Percentiles rank a stretch among this genome's conserved stretches.
Evolutionary conservation across 345 rosid species (phyloP).

Genomic region (Melastoma malabathricum): DNA sequence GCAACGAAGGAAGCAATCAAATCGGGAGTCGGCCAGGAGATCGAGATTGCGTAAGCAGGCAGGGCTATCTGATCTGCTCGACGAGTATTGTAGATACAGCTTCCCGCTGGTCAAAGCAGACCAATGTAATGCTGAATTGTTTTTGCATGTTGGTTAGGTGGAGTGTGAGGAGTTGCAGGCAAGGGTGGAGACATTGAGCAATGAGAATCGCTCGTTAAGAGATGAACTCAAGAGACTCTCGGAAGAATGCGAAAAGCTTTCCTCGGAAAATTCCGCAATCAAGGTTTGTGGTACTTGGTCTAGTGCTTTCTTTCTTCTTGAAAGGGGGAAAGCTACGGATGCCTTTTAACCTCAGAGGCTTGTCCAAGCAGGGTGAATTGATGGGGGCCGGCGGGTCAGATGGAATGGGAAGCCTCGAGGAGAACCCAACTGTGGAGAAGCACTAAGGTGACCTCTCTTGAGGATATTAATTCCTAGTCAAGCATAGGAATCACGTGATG

Average conservation of each 20-base stretch:
- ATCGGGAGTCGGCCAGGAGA: slow-evolving; percentile 93
- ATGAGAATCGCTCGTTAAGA: slow-evolving; percentile 51
- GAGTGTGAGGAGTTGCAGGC: slow-evolving; percentile 90
- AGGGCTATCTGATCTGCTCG: not conserved
- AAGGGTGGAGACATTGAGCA: slow-evolving; percentile 52
- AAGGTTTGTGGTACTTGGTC: slow-evolving; percentile 27
- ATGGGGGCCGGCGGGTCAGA: slow-evolving; percentile 57
- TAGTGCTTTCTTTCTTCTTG: not conserved
- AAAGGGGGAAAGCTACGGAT: not conserved
- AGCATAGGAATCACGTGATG: too few relatives aligned
- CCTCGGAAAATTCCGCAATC: slow-evolving; percentile 65
- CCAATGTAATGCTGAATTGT: not conserved
- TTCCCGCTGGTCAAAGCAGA: not conserved
- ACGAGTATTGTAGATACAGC: not conserved
- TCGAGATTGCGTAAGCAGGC: slow-evolving; percentile 98
- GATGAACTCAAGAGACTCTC: slow-evolving; percentile 79
- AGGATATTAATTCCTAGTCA: too few relatives aligned
- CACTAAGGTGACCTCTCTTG: too few relatives aligned
- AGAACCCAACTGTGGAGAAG: slow-evolving; percentile 12
- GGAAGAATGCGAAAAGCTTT: slow-evolving; percentile 76
- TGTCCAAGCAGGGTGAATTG: slow-evolving; percentile 59
- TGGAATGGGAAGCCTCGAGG: slow-evolving; percentile 51
- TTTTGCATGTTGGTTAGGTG: slow-evolving; percentile 26
- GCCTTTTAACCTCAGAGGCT: not conserved
- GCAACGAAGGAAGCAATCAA: slow-evolving; percentile 95